These are phyloP conservation scores for Camelina neglecta DNA, from an alignment of 345 rosid species.

Conservation along the genomic window DNA sequence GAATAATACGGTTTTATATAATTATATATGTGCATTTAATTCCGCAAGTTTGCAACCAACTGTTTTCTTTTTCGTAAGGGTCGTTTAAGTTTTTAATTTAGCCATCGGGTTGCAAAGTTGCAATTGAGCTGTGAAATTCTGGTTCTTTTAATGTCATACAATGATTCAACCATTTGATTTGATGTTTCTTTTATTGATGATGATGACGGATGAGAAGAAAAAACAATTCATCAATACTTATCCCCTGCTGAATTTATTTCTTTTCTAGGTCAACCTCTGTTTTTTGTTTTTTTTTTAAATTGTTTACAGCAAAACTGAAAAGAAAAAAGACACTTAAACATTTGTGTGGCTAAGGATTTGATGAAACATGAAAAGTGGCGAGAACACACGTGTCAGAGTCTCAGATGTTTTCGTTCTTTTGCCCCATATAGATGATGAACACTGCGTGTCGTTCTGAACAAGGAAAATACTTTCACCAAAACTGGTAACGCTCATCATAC, in stretches of 20 bases:
- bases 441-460: slow-evolving; percentile 26
- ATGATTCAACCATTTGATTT: slow-evolving; percentile 22
- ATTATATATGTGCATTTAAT: slow-evolving; percentile 20
- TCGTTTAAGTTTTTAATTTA: background rate
- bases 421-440: slow-evolving; percentile 23
- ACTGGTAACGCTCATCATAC: slow-evolving; percentile 18
- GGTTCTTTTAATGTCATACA: background rate
- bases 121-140: slow-evolving; percentile 9
- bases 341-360: slow-evolving; percentile 23
- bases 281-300: background rate
- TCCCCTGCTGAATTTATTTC: background rate
- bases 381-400: slow-evolving; percentile 15
- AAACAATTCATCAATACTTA: background rate
- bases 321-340: background rate
- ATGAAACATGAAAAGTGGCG: background rate
- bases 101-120: slow-evolving; percentile 7
- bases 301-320: too few relatives aligned
- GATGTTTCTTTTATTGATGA: background rate
- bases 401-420: slow-evolving; percentile 2
- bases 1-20: background rate
- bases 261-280: slow-evolving; percentile 13
- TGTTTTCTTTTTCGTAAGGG: background rate
- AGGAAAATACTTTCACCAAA: slow-evolving; percentile 1
- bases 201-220: slow-evolving; percentile 1
- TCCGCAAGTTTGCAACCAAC: background rate